Evolutionary conservation across 257 asterid genomes (phyloP), one percentile per base, ranked within the genome.

Genomic region (Buddleja alternifolia): DNA sequence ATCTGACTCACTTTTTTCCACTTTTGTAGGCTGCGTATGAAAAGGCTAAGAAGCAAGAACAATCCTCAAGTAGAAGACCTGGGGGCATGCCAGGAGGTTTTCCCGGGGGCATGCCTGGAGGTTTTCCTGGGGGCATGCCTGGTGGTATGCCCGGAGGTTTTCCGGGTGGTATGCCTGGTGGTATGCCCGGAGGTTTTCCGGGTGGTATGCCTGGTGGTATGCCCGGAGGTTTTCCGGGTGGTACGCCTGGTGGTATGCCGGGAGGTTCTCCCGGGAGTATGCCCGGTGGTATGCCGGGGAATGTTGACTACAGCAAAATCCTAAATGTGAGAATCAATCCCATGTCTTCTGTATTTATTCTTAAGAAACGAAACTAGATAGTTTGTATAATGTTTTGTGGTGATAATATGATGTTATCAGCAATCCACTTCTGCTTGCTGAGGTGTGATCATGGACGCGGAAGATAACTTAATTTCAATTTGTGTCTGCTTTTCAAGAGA

Each of bases 11-110:
- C 16, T 3, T 21, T 23, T 60, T 39, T 71, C 14, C 61, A 11
- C 19, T 48, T 40, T 65, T 17, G 60, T 19, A 94, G 99, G 99
- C 99, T 79, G 96, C 93, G 45, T 94, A 94, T 83, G 96, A 91
- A 67, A 87, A 83, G 88, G 95, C 95, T 55, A 89, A 94, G 89
- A 89, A 86, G 73, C 75, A 86, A 60, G 99, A 93, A 64, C 86
- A 90, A 75, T 83, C 97, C 21, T 86, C 98, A 14, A 85, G 89
- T 58, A 69, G 73, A 76, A 70, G 91, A 66, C 54, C 88, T 37
- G 96, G 92, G 16, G 89, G 95, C 63, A 78, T 83, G 78, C 84
- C 90, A 3, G 81, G 86, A 21, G 86, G 86, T 0, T 61, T 73
- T 44, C 83, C 84, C 0, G 84, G 84, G 6, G 86, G 87, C 0